Evolutionary conservation across 371 early-diverging fungal genomes (phyloP).

Genomic region (Mortierella sp.): DNA sequence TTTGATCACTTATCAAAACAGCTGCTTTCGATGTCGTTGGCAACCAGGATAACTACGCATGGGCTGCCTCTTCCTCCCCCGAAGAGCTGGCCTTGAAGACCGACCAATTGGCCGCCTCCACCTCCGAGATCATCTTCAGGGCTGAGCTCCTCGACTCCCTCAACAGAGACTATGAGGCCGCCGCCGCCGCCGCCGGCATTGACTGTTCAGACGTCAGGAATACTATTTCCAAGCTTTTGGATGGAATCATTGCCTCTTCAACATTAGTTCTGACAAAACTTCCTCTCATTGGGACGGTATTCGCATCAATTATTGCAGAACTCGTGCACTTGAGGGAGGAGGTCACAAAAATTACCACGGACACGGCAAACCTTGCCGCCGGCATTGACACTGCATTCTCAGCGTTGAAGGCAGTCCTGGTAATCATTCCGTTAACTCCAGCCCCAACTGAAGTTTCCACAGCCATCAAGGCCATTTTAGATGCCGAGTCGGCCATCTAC

Average conservation of each 20-base stretch:
- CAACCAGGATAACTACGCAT: neutral
- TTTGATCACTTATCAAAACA: neutral
- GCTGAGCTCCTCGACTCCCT: conserved; percentile 5
- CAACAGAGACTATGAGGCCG: neutral
- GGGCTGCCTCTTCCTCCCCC: neutral
- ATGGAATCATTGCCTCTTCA: neutral
- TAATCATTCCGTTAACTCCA: neutral
- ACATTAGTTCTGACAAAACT: neutral
- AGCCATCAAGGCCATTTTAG: neutral
- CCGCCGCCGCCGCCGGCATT: neutral
- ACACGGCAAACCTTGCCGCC: neutral
- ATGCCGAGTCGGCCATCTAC: neutral
- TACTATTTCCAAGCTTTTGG: neutral
- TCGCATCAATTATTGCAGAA: neutral
- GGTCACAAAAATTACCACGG: neutral
- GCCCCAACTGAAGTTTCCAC: neutral
- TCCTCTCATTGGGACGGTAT: neutral
- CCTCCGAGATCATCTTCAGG: neutral
- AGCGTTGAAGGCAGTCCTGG: neutral
- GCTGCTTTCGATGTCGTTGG: neutral
- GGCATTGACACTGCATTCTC: neutral
- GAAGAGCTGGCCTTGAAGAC: neutral
- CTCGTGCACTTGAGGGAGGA: neutral
- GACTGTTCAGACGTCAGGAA: neutral
- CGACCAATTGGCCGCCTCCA: neutral